A percentile compares a stretch with the other conserved stretches of the same genome.
Evolutionary conservation across 1,284 basidiomycete genomes (phyloP).

Genomic region (Athelia psychrophila): DNA sequence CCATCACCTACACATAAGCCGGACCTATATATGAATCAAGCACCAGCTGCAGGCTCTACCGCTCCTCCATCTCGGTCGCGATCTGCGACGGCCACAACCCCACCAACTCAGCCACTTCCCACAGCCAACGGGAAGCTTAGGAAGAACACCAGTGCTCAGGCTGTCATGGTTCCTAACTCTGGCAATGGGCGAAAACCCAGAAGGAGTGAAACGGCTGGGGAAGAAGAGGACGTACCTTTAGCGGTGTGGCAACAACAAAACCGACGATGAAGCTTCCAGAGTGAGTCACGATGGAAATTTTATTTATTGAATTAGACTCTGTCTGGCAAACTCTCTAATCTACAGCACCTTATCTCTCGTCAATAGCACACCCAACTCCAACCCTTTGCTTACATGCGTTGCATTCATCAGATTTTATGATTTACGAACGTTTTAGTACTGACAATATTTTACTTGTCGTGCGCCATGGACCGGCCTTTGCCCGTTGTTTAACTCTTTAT

Average conservation of each 20-base stretch:
- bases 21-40: neutral
- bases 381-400: too few relatives aligned
- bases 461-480: too few relatives aligned
- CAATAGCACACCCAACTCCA: too few relatives aligned
- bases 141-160: slow-evolving; percentile 50
- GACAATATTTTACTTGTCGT: too few relatives aligned
- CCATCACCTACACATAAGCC: neutral
- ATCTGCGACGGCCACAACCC: neutral
- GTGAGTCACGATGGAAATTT: neutral
- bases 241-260: slow-evolving; percentile 75
- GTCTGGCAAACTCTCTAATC: neutral
- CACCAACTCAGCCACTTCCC: neutral
- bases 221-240: slow-evolving; percentile 75
- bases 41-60: neutral
- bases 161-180: slow-evolving; percentile 37
- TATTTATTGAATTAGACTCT: neutral
- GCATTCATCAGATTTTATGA: too few relatives aligned
- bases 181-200: slow-evolving; percentile 39
- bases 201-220: slow-evolving; percentile 29
- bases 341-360: too few relatives aligned
- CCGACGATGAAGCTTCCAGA: slow-evolving; percentile 22
- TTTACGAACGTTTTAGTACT: too few relatives aligned
- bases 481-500: too few relatives aligned
- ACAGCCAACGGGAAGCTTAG: neutral
- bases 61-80: neutral